These are phyloP conservation scores for Tolypocladium album DNA, from an alignment of 2,329 filamentous ascomycete genomes.

Conservation along the genomic window DNA sequence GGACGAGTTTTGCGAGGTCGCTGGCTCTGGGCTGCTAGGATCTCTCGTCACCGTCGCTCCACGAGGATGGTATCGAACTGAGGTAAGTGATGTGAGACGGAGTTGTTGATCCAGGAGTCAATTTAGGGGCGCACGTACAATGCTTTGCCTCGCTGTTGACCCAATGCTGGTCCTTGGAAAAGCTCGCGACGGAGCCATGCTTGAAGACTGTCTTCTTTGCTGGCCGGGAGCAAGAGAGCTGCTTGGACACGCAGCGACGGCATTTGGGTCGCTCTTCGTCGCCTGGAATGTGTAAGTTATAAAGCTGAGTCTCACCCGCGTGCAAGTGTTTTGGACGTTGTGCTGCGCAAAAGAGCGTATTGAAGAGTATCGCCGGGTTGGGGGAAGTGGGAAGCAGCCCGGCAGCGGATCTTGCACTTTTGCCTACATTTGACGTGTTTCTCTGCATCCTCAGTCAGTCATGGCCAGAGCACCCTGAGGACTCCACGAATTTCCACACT, in stretches of 20 bases:
- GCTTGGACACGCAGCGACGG: constrained; percentile 20
- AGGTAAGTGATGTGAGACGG: neutral
- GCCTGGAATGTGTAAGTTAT: constrained; percentile 12
- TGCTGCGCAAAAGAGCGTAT: too few species aligned
- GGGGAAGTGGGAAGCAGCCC: too few species aligned
- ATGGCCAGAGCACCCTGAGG: neutral
- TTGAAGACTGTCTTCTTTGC: constrained; percentile 24
- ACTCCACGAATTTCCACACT: rapidly evolving
- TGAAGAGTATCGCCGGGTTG: too few species aligned
- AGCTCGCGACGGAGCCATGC: constrained; percentile 19
- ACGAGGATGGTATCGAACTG: constrained; percentile 11
- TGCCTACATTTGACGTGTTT: constrained; percentile 23
- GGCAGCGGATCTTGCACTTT: too few species aligned
- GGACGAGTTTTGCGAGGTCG: neutral
- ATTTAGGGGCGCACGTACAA: constrained; percentile 13
- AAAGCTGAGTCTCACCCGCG: neutral
- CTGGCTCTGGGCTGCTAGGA: neutral
- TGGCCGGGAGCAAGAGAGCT: constrained; percentile 22
- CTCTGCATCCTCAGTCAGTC: constrained; percentile 11
- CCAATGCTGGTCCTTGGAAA: constrained; percentile 25
- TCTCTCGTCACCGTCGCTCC: constrained; percentile 4
- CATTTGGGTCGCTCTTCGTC: constrained; percentile 27
- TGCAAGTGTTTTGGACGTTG: neutral
- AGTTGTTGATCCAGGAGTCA: neutral
- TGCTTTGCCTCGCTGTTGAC: constrained; percentile 22